Conservation (phyloP, 768 basidiomycete species). For the Leccinum sublutescens region DNA sequence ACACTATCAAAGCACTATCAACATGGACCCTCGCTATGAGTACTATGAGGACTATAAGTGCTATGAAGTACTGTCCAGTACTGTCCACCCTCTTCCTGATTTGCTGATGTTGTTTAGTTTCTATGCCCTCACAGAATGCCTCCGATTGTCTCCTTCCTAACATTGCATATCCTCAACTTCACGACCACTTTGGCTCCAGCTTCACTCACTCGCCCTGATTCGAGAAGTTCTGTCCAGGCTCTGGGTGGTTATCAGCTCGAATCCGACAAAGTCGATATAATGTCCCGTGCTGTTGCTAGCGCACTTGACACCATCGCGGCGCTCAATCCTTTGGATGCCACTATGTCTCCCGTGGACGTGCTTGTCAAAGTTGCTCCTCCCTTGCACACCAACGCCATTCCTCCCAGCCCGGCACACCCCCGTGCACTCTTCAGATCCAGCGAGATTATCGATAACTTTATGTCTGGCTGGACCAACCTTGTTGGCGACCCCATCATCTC, state of each 20-base stretch:
- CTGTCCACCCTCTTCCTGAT: no score
- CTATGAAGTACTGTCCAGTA: no score
- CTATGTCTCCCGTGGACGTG: conserved; percentile 37
- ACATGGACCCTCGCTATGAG: no score
- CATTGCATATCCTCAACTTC: conserved; percentile 89
- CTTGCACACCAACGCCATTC: conserved; percentile 50
- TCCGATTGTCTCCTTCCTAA: conserved; percentile 87
- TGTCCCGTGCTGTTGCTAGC: conserved; percentile 54
- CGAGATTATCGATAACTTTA: conserved; percentile 77
- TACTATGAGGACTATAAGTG: no score
- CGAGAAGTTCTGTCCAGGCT: conserved; percentile 14
- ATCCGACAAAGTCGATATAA: conserved; percentile 66
- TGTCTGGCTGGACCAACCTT: conserved; percentile 85
- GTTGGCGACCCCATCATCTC: conserved; percentile 8
- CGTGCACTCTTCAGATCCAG: conserved; percentile 36
- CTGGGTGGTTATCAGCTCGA: conserved; percentile 19
- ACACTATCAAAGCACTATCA: no score
- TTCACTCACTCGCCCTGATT: conserved; percentile 45
- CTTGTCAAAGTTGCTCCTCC: conserved; percentile 65
- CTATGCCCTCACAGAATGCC: conserved; percentile 1
- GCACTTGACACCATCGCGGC: conserved; percentile 58
- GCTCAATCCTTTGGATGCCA: conserved; percentile 18
- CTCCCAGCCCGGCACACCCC: conserved; percentile 31
- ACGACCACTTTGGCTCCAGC: conserved; percentile 83
- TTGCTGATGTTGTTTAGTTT: neutral